A percentile compares a stretch with the other conserved stretches of the same genome.
Conservation (phyloP, 805 yeast genomes). For the Suhomyces prunicola region DNA sequence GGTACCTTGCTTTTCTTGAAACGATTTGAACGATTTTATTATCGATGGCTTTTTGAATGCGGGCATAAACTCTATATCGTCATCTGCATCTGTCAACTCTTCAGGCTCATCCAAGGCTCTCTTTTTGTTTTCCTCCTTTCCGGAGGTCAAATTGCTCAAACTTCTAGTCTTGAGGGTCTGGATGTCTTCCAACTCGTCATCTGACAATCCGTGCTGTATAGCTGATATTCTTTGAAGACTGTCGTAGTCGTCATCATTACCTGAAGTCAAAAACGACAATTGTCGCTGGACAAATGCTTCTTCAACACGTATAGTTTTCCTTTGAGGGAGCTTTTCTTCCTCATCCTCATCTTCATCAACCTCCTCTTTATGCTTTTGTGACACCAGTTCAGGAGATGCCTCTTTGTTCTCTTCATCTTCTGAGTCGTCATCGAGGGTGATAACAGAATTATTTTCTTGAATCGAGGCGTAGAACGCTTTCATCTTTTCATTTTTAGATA, state of each 20-base stretch:
- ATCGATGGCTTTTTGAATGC: conserved; percentile 45
- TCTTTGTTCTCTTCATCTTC: conserved; percentile 24
- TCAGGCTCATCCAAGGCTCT: conserved; percentile 12
- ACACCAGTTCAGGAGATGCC: background rate
- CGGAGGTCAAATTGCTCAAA: conserved; percentile 29
- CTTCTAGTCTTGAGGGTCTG: conserved; percentile 43
- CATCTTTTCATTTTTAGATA: conserved; percentile 53
- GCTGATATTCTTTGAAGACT: conserved; percentile 28
- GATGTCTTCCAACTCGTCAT: conserved; percentile 43
- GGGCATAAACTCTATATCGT: conserved; percentile 35
- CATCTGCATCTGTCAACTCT: conserved; percentile 18
- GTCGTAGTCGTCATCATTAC: conserved; percentile 26
- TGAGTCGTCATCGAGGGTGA: conserved; percentile 23
- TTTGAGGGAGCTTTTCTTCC: conserved; percentile 21
- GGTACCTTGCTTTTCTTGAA: conserved; percentile 33
- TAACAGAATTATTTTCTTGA: conserved; percentile 41
- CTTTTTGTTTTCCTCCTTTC: conserved; percentile 14
- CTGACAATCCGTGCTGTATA: conserved; percentile 38
- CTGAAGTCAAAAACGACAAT: conserved; percentile 48
- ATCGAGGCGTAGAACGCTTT: conserved; percentile 67
- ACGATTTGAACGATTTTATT: conserved; percentile 44
- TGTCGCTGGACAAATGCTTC: conserved; percentile 56
- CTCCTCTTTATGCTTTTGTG: conserved; percentile 8
- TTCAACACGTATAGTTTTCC: conserved; percentile 40
- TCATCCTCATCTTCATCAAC: conserved; percentile 15